Base-by-base conservation (phyloP, 352 stramenopile genomes). In the Pythium dissotocum region DNA sequence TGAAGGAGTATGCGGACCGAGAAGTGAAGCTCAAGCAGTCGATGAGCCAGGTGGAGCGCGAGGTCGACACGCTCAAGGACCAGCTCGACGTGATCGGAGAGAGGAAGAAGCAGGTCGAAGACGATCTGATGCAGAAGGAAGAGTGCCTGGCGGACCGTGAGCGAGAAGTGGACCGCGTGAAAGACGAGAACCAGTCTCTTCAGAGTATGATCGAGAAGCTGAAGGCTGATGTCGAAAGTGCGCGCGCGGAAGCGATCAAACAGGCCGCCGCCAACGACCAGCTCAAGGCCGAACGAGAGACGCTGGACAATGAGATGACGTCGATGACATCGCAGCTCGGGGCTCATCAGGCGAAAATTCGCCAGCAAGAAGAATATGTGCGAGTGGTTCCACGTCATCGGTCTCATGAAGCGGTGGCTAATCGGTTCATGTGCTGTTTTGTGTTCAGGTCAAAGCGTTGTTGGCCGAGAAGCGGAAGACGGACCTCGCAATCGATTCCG, bases 401-500 rank as follows among this genome's bases (percentile, higher is more conserved):
- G 28, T 30, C 28, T 30, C 28, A 30, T 30, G 4, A 44, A 18
- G 10, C 38, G 38, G n/a, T 38, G 36, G 35, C 7, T 49, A n/a
- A 61, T 12, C 2, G 12, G 26, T 32, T 46, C 10, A 16, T 42
- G 18, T 33, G 24, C 63, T 18, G 54, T 40, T 38, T 52, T 51
- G 18, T 61, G 21, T 58, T 8, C 42, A 61, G 48, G 38, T 65
- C 21, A 63, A 63, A 61, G 6, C 18, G 2, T 16, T 72, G 44
- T 30, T 46, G 14, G 40, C 40, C 10, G 44, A 67, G 24, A 67
- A 68, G 44, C 28, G 51, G 18, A 64, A 64, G n/a, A 24, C 69
- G 10, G 46, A 69, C 36, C 24, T 65, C 35, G 63, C 53, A 10
- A 38, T 75, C 6, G 69, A 75, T 21, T 63, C 69, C 2, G 69